Evolutionary conservation across 1,284 basidiomycete genomes (phyloP), one percentile per base, ranked within the genome.

Genomic region (Trametes hirsuta): DNA sequence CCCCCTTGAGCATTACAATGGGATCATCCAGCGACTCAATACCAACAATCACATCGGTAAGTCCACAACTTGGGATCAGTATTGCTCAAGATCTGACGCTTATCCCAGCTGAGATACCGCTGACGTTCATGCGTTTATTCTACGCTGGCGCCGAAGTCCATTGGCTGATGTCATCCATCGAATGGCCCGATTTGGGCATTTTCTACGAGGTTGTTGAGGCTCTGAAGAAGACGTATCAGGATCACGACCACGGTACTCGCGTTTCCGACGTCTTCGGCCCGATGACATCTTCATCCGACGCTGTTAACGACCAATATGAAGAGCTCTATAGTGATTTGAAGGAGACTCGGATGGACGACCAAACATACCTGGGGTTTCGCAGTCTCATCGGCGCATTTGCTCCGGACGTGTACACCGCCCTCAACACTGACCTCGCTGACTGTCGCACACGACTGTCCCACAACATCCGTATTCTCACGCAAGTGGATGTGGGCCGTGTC

Each of bases 1-100:
- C 39, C 59, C 71, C 3, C 72, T 72, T 24, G 50, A 52, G 35
- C 35, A 35, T 4, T 50, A 39, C 48, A 50, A 50, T 14, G 48
- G 48, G 2, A 30, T 47, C 24, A 39, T 49, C 1, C 47, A 49
- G 21, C 35, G 36, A 2, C 36, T 49, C 8, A 49, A 49, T 14
- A 49, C 47, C 18, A 57, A 65, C 46, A n/a, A 45, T 11, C 39
- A 64, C 42, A 63, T 71, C 41, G 10, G 21, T 14, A 39, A 25
- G 22, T 47, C 44, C 66, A 14, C 12, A 35, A 21, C 24, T n/a
- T n/a, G n/a, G n/a, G n/a, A n/a, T n/a, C n/a, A n/a, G n/a, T n/a
- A n/a, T n/a, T n/a, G n/a, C n/a, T n/a, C n/a, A n/a, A n/a, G n/a
- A n/a, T n/a, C n/a, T n/a, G 12, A 11, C 6, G 10, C 9, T 2